Conservation (phyloP, 2,329 filamentous ascomycete species). For the Venturia aucupariae region DNA sequence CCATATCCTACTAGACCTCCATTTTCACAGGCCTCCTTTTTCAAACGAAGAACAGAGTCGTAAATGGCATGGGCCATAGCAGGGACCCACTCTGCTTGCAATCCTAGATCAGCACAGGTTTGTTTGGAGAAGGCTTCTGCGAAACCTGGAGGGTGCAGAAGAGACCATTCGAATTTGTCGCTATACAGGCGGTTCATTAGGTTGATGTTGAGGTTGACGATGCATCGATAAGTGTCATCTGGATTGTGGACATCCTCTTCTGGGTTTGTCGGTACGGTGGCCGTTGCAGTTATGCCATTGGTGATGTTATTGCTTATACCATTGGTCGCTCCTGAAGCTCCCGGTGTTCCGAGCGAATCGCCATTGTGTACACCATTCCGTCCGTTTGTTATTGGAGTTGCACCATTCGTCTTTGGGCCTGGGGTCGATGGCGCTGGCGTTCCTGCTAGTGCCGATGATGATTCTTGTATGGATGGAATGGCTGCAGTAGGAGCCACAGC, state of each 20-base stretch:
- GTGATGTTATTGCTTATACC: not conserved
- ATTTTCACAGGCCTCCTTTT: conserved; percentile 93
- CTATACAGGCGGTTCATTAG: conserved; percentile 85
- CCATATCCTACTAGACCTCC: conserved; percentile 70
- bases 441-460: not conserved
- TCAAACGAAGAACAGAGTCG: conserved; percentile 81
- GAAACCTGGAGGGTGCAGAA: conserved; percentile 82
- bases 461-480: not conserved
- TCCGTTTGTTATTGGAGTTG: conserved; percentile 25
- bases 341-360: conserved; percentile 1
- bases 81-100: conserved; percentile 87
- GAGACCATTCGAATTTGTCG: conserved; percentile 96
- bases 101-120: conserved; percentile 83
- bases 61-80: conserved; percentile 96
- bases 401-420: conserved; percentile 2
- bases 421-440: conserved; percentile 12
- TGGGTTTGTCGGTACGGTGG: conserved; percentile 53
- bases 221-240: conserved; percentile 89
- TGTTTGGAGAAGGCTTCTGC: conserved; percentile 87
- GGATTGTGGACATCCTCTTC: conserved; percentile 73
- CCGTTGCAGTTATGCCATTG: conserved; percentile 30
- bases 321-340: not conserved
- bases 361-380: conserved; percentile 20
- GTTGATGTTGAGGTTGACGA: conserved; percentile 85
- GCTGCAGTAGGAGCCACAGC: conserved; percentile 26